Evolutionary conservation across 2,329 filamentous ascomycete genomes (phyloP), one percentile per base, ranked within the genome.

Genomic region (Ophiosphaerella herpotricha): DNA sequence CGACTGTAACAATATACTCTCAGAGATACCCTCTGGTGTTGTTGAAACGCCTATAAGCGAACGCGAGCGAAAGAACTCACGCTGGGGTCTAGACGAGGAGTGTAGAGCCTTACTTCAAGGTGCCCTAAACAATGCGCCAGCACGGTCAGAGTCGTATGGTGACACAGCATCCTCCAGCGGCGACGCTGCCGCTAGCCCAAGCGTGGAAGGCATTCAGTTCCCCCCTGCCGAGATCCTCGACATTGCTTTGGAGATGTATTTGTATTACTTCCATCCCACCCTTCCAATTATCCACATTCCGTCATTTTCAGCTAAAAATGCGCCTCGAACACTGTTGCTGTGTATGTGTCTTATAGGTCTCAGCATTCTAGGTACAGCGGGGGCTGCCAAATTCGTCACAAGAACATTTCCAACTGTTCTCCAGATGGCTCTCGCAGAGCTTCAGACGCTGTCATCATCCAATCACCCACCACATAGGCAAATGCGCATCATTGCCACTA

Each of bases 291-390:
- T 82, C 6, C 80, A 82, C 57, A 71, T 80, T 12, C 79, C 80
- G 2, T 80, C 80, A 0, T 82, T 82, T 52, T 77, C 75, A 12
- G 78, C 79, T 1, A 78, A 77, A 43, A 76, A 76, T 37, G 76
- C 78, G 4, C 74, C 75, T 16, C 68, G 72, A 18, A 73, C 78
- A 8, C 63, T 82, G 14, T 64, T 82, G 1, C 77, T 81, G 40
- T 75, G 75, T 18, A 82, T 82, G 77, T 81, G 78, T 56, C 72
- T 82, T 12, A 78, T 82, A 31, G 80, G 80, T 4, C 72, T 82
- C 58, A 77, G 78, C 42, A 75, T 81, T 43, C 60, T 82, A 34
- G 79, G 78, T 7, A 82, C 79, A 1, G 79, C 77, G 38, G 79
- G 79, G 9, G 78, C 79, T 9, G 75, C 77, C 0, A 75, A 72